A percentile compares a stretch with the other conserved stretches of the same genome.
These are phyloP conservation scores for Astragalus membranaceus DNA, from an alignment of 306 rosid genomes.

Conservation along the genomic window DNA sequence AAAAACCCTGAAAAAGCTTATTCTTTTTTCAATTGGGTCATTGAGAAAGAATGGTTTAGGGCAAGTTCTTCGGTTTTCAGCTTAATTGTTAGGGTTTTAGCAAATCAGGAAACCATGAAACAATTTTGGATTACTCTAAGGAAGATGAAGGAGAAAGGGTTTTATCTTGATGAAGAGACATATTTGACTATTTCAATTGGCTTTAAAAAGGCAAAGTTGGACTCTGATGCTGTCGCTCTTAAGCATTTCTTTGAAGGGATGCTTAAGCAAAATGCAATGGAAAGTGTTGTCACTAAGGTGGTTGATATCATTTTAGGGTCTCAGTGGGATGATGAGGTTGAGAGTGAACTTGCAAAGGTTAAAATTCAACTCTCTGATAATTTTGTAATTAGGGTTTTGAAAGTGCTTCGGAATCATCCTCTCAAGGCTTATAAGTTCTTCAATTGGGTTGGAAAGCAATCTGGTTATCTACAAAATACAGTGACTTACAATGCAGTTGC, in stretches of 20 bases:
- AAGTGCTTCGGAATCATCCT: slow-evolving; percentile 40
- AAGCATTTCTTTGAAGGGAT: slow-evolving; percentile 49
- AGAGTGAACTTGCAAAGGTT: slow-evolving; percentile 31
- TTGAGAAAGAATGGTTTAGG: slow-evolving; percentile 40
- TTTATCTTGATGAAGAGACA: slow-evolving; percentile 57
- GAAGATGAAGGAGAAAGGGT: slow-evolving; percentile 61
- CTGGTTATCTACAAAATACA: slow-evolving; percentile 40
- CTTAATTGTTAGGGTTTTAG: slow-evolving; percentile 53
- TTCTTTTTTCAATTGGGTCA: slow-evolving; percentile 58
- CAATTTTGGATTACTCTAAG: slow-evolving; percentile 55
- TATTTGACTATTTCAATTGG: slow-evolving; percentile 27
- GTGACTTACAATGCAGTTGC: slow-evolving; percentile 61
- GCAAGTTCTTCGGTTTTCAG: slow-evolving; percentile 56
- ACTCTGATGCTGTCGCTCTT: slow-evolving; percentile 38
- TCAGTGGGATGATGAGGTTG: slow-evolving; percentile 46
- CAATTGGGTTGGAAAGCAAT: slow-evolving; percentile 43
- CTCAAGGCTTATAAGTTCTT: slow-evolving; percentile 53
- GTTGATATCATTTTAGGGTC: slow-evolving; percentile 39
- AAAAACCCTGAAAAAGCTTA: slow-evolving; percentile 53
- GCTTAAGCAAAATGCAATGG: slow-evolving; percentile 51
- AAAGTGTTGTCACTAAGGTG: slow-evolving; percentile 41
- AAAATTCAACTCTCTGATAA: slow-evolving; percentile 45
- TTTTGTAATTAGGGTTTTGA: slow-evolving; percentile 55
- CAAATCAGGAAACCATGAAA: slow-evolving; percentile 42
- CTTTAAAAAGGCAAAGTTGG: slow-evolving; percentile 46